Percentiles rank a stretch among this genome's conserved stretches.
phyloP scores from a whole-genome alignment of 495 filamentous ascomycete species.

The Geopyxis carbonaria region DNA sequence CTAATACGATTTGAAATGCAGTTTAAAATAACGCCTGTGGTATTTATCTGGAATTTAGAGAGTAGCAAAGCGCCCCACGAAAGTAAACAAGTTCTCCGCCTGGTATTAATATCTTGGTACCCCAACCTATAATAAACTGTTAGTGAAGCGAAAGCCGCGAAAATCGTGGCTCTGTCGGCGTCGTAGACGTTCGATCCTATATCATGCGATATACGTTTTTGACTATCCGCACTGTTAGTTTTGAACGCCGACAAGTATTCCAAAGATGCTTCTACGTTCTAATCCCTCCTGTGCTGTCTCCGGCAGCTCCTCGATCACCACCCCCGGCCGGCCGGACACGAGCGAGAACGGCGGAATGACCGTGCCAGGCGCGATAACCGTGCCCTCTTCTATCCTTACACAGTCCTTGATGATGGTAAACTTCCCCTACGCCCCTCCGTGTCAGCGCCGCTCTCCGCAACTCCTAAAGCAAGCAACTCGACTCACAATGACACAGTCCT shows the following conservation, averaged over 20 bases:
- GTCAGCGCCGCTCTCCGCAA: too few species aligned
- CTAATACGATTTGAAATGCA: too few species aligned
- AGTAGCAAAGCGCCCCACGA: too few species aligned
- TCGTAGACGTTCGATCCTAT: too few species aligned
- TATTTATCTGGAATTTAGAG: too few species aligned
- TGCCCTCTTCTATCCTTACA: slow-evolving; percentile 63
- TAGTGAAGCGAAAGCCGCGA: too few species aligned
- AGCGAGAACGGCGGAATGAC: slow-evolving; percentile 79
- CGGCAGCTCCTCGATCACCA: slow-evolving; percentile 69
- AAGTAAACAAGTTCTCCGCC: too few species aligned
- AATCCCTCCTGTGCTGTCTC: slow-evolving; percentile 52
- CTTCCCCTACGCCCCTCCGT: slow-evolving; percentile 34
- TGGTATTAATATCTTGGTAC: too few species aligned
- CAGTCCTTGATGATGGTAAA: slow-evolving; percentile 85
- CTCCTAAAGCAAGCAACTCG: too few species aligned
- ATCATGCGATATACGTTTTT: slow-evolving; percentile 23
- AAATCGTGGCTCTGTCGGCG: too few species aligned
- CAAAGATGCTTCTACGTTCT: slow-evolving; percentile 41
- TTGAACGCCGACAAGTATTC: slow-evolving; percentile 15
- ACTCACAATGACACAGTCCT: slow-evolving; percentile 41
- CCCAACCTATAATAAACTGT: too few species aligned
- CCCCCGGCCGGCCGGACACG: slow-evolving; percentile 63
- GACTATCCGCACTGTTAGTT: slow-evolving; percentile 9
- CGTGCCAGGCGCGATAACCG: slow-evolving; percentile 70
- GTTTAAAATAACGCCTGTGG: too few species aligned